Conservation (phyloP, 2,329 filamentous ascomycete genomes). For the Huntiella moniliformis region DNA sequence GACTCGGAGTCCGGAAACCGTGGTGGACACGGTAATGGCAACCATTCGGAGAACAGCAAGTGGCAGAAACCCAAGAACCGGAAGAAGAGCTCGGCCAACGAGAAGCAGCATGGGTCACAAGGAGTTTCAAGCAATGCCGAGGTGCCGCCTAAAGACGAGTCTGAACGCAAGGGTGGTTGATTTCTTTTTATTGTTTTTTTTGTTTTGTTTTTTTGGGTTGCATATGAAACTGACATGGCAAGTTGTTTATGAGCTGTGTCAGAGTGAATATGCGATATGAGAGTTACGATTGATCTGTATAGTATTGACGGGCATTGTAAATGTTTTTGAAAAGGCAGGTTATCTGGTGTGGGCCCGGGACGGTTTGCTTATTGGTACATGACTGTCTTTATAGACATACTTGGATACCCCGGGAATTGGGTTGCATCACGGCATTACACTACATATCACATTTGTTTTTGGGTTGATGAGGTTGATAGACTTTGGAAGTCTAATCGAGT, state of each 20-base stretch:
- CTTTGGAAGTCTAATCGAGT: neutral
- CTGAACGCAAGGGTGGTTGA: constrained; percentile 46
- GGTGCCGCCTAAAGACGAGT: constrained; percentile 36
- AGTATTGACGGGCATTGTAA: too few species aligned
- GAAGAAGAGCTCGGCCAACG: constrained; percentile 31
- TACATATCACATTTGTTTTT: neutral
- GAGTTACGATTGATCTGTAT: too few species aligned
- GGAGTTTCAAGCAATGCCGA: constrained; percentile 26
- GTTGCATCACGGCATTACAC: neutral
- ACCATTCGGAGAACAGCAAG: constrained; percentile 13
- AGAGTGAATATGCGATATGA: too few species aligned
- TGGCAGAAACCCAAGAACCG: constrained; percentile 44
- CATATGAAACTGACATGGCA: neutral
- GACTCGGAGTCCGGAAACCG: constrained; percentile 27
- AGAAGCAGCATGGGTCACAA: constrained; percentile 19
- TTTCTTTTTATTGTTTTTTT: constrained; percentile 3
- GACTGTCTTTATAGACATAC: neutral
- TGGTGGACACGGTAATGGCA: constrained; percentile 11
- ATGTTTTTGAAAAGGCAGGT: too few species aligned
- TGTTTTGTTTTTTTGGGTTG: neutral
- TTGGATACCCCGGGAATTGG: neutral
- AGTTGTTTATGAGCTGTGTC: too few species aligned
- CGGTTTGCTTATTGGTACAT: neutral
- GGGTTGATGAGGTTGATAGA: neutral
- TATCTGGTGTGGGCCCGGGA: too few species aligned